A percentile compares a stretch with the other conserved stretches of the same genome.
phyloP scores from a whole-genome alignment of 768 basidiomycete genomes.

The Roridomyces roridus region DNA sequence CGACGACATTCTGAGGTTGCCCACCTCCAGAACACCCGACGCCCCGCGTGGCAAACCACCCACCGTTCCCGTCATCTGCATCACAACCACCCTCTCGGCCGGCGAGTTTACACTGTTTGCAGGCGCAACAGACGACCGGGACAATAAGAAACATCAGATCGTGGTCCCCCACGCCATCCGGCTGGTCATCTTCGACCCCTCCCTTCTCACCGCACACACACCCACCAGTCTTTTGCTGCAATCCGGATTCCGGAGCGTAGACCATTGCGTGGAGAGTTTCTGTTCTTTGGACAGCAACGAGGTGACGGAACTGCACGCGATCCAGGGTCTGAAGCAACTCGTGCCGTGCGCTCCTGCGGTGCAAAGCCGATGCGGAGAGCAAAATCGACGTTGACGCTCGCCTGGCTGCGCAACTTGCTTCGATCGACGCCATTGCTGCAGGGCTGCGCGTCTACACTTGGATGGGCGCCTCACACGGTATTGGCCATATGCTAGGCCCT shows the following conservation, averaged over 20 bases:
- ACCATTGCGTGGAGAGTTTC: neutral
- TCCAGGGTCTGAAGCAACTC: neutral
- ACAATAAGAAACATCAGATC: slow-evolving; percentile 6
- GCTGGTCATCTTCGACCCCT: neutral
- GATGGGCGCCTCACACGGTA: neutral
- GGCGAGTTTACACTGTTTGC: neutral
- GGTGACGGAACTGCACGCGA: slow-evolving; percentile 5
- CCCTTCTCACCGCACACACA: neutral
- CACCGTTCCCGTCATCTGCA: neutral
- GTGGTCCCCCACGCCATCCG: neutral
- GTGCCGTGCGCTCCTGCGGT: slow-evolving; percentile 1
- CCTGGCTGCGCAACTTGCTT: neutral
- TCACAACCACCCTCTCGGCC: slow-evolving; percentile 3
- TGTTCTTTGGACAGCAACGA: neutral
- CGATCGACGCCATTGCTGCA: neutral
- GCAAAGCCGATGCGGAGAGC: neutral
- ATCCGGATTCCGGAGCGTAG: no score
- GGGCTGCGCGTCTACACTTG: neutral
- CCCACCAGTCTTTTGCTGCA: no score
- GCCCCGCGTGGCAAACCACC: neutral
- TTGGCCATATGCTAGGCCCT: slow-evolving; percentile 8
- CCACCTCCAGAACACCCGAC: no score
- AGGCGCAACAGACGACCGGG: slow-evolving; percentile 7
- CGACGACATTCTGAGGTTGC: no score
- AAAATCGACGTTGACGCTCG: slow-evolving; percentile 1